Evolutionary conservation across 257 asterid genomes (phyloP).

Genomic region (Jaltomata sinuosa): DNA sequence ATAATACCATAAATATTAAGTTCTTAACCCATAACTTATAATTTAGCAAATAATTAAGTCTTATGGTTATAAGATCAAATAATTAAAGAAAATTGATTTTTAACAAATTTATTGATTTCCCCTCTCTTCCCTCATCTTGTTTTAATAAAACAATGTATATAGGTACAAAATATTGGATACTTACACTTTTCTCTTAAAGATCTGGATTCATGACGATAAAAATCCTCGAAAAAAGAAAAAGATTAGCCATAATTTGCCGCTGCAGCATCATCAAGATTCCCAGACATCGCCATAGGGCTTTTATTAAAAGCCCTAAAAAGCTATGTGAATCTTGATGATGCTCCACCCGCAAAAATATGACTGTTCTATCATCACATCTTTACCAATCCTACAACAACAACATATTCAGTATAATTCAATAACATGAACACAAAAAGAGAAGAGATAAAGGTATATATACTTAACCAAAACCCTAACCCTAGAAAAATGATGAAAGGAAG

Average conservation of each 20-base stretch:
- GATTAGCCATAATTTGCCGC: conserved; percentile 45
- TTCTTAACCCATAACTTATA: too few species aligned
- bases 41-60: too few species aligned
- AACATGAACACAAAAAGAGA: not conserved
- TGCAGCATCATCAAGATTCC: conserved; percentile 89
- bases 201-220: not conserved
- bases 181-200: too few species aligned
- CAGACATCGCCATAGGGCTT: conserved; percentile 11
- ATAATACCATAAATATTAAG: too few species aligned
- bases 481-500: not conserved
- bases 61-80: not conserved
- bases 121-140: too few species aligned
- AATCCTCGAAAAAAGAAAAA: not conserved
- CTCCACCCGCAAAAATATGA: conserved; percentile 44
- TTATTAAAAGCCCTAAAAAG: conserved; percentile 14
- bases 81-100: not conserved
- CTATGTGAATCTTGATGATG: conserved; percentile 70
- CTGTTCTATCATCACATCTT: conserved; percentile 10
- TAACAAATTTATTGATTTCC: too few species aligned
- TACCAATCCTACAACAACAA: not conserved
- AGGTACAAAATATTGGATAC: too few species aligned
- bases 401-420: not conserved
- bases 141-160: too few species aligned
- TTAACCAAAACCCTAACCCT: not conserved
- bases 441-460: too few species aligned